Evolutionary conservation across 2,329 filamentous ascomycete genomes (phyloP), one percentile per base, ranked within the genome.

Genomic region (Colletotrichum noveboracense): DNA sequence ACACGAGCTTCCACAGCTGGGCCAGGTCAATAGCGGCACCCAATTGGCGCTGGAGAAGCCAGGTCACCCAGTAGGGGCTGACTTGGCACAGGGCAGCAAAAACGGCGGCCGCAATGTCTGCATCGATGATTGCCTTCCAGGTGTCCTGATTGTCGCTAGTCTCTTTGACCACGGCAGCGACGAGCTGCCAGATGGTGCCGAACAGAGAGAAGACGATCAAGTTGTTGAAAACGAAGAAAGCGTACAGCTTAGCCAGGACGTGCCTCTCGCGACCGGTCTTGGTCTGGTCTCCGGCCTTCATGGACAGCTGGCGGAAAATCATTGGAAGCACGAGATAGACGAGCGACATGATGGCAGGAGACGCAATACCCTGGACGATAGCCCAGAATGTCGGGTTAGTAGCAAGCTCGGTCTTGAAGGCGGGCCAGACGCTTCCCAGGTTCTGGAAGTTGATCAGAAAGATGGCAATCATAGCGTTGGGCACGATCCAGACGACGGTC

Each of bases 211-310:
- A 98, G 74, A 98, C 93, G 78, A 99, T 88, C 71, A 99, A 85
- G 82, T 98, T 98, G 90, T 99, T 99, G 89, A 99, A 96, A 68
- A 98, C 91, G 85, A 99, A 99, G 87, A 99, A 99, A 21, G 94
- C 91, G 85, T 97, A 99, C 4, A 99, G 90, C 84, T 98, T 97
- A 77, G 92, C 93, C 75, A 97, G 90, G 68, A 99, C 97, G 83
- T 98, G 96, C 34, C 95, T 91, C 83, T 99, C 97, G 70, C 97
- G 92, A 30, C 95, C 95, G 0, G 95, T 98, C 86, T 98, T 99
- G 64, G 95, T 98, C 78, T 94, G 90, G 82, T 98, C 96, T 78
- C 97, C 97, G 6, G 95, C 94, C 78, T 91, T 91, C 76, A 96
- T 93, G 7, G 95, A 94, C 48, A 99, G 89, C 26, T 95, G 93